These are phyloP conservation scores for Candida dendrica DNA, from an alignment of 805 yeast genomes.

Conservation along the genomic window DNA sequence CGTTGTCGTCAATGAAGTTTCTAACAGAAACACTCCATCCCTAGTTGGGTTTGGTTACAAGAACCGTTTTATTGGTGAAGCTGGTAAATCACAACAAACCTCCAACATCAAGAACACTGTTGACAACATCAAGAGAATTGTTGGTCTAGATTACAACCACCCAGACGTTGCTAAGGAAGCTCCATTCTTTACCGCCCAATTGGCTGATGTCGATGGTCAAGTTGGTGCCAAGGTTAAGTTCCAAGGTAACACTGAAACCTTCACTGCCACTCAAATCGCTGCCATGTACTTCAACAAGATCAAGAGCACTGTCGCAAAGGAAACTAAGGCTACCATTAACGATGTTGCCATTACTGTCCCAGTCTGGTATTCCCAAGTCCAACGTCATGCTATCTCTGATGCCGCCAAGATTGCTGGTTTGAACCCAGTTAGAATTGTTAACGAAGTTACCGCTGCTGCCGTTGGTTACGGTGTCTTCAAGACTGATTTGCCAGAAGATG, in stretches of 20 bases:
- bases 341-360: constrained; percentile 96
- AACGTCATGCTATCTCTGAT: constrained; percentile 93
- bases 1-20: constrained; percentile 95
- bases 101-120: constrained; percentile 96
- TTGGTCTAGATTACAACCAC: constrained; percentile 70
- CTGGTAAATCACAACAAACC: constrained; percentile 93
- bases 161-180: constrained; percentile 74
- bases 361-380: constrained; percentile 93
- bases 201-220: constrained; percentile 67
- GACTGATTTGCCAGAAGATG: constrained; percentile 91
- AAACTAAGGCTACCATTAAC: constrained; percentile 67
- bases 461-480: constrained; percentile 99
- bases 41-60: constrained; percentile 86
- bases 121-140: constrained; percentile 85
- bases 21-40: constrained; percentile 93
- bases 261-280: constrained; percentile 82
- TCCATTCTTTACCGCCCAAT: constrained; percentile 64
- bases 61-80: constrained; percentile 90
- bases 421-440: constrained; percentile 96
- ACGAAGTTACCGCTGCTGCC: constrained; percentile 97
- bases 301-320: constrained; percentile 70
- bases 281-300: constrained; percentile 94
- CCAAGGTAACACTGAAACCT: constrained; percentile 69
- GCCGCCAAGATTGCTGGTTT: constrained; percentile 94
- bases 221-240: constrained; percentile 83